Percentiles rank a stretch among this genome's conserved stretches.
These are phyloP conservation scores for Sphagnum contortum DNA, from an alignment of 225 moss, liverwort and hornwort species.

Conservation along the genomic window DNA sequence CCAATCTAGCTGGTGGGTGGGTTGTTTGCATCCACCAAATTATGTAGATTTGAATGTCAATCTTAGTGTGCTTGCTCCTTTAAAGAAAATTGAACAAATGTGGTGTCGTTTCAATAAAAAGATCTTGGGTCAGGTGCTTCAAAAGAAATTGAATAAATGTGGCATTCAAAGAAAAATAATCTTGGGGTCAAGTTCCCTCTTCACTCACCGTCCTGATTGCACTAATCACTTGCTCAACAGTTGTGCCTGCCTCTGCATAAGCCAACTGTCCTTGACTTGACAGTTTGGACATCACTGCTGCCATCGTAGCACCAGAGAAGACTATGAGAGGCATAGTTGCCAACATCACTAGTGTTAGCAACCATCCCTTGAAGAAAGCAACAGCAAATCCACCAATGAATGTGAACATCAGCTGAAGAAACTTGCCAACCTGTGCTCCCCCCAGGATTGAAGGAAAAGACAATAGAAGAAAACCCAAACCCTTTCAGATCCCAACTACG, in stretches of 20 bases:
- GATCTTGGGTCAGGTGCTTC: too few species aligned
- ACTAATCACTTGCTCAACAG: constrained; percentile 84
- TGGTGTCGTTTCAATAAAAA: too few species aligned
- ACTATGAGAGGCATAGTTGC: constrained; percentile 52
- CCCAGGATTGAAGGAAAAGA: neutral
- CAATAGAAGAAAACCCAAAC: too few species aligned
- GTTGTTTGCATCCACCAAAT: too few species aligned
- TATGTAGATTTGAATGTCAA: too few species aligned
- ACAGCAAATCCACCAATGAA: constrained; percentile 63
- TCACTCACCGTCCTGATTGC: constrained; percentile 76
- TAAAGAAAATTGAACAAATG: too few species aligned
- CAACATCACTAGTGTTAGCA: constrained; percentile 66
- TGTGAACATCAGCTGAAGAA: constrained; percentile 34
- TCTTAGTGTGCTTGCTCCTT: too few species aligned
- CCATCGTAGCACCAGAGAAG: constrained; percentile 35
- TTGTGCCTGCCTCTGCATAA: constrained; percentile 71
- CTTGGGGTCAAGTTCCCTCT: too few species aligned
- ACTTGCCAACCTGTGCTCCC: constrained; percentile 55
- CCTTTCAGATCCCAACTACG: too few species aligned
- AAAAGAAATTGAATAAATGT: too few species aligned
- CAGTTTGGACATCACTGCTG: constrained; percentile 31
- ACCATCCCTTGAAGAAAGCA: constrained; percentile 73
- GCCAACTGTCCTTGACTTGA: constrained; percentile 43
- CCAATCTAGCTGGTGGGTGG: too few species aligned
- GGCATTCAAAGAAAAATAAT: too few species aligned